Conservation (phyloP, 495 filamentous ascomycete species). For the Penicillium mononematosum region DNA sequence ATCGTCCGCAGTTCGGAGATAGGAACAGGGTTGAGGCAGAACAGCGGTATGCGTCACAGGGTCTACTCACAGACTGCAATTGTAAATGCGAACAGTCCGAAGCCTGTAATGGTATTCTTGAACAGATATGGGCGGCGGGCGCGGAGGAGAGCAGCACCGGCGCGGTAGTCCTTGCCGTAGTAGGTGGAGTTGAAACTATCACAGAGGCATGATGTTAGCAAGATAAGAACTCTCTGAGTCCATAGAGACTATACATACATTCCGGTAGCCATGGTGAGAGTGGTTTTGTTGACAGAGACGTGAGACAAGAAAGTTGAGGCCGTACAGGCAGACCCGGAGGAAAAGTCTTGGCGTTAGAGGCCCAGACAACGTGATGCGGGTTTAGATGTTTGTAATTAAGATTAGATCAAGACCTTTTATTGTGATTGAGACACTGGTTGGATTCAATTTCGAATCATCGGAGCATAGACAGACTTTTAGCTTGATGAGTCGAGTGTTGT, state of each 20-base stretch:
- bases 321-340: conserved; percentile 11
- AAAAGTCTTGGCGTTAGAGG: conserved; percentile 27
- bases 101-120: conserved; percentile 78
- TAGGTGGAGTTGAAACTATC: conserved; percentile 77
- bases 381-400: not conserved
- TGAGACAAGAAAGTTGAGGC: conserved; percentile 12
- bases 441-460: not conserved
- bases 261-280: conserved; percentile 41
- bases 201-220: conserved; percentile 16
- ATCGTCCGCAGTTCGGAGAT: not conserved
- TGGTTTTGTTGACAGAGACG: conserved; percentile 6
- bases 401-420: not conserved
- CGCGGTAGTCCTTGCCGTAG: conserved; percentile 80
- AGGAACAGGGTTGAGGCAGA: not conserved
- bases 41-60: not conserved
- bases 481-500: no score
- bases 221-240: not conserved
- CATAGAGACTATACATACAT: conserved; percentile 33
- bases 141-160: conserved; percentile 79
- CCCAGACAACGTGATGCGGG: conserved; percentile 8
- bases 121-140: conserved; percentile 88
- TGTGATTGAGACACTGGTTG: not conserved
- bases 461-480: not conserved
- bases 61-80: conserved; percentile 73
- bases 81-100: conserved; percentile 65